phyloP scores from a whole-genome alignment of 441 rosid species.

The Flueggea neowawraea region DNA sequence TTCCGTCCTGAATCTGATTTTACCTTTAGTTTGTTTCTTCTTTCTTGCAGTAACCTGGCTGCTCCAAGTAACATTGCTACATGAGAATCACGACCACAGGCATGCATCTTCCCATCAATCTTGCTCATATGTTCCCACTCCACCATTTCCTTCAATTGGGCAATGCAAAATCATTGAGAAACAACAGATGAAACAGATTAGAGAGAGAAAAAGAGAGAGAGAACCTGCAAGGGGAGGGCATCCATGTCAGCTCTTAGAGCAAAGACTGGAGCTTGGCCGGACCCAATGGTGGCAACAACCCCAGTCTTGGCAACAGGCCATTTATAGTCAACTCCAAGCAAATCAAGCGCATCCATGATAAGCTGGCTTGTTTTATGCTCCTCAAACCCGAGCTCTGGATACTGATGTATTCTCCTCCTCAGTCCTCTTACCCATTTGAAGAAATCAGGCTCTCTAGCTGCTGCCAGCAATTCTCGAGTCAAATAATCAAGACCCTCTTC shows the following conservation, averaged over 20 bases:
- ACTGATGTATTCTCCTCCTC: constrained; percentile 64
- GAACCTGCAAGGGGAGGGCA: constrained; percentile 77
- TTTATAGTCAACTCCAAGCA: constrained; percentile 48
- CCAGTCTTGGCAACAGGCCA: constrained; percentile 81
- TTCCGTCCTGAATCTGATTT: not conserved
- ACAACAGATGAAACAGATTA: not conserved
- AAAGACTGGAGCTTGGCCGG: constrained; percentile 50
- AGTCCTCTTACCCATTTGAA: constrained; percentile 55
- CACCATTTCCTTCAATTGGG: constrained; percentile 46
- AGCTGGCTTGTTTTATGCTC: constrained; percentile 65
- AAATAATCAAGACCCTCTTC: constrained; percentile 23
- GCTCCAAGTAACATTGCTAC: constrained; percentile 80
- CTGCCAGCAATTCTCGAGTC: constrained; percentile 32
- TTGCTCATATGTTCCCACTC: constrained; percentile 76
- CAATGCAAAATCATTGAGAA: not conserved
- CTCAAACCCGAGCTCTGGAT: constrained; percentile 75
- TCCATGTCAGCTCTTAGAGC: constrained; percentile 88
- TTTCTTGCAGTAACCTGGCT: constrained; percentile 55
- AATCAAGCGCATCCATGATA: constrained; percentile 56
- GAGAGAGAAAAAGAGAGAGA: not conserved
- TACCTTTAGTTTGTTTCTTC: constrained; percentile 42
- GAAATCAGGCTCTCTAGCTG: constrained; percentile 52
- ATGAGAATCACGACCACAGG: constrained; percentile 75
- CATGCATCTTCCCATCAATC: constrained; percentile 72
- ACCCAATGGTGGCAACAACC: constrained; percentile 62